Evolutionary conservation across 208 protist species (phyloP).

Genomic region (Leishmania amazonensis): DNA sequence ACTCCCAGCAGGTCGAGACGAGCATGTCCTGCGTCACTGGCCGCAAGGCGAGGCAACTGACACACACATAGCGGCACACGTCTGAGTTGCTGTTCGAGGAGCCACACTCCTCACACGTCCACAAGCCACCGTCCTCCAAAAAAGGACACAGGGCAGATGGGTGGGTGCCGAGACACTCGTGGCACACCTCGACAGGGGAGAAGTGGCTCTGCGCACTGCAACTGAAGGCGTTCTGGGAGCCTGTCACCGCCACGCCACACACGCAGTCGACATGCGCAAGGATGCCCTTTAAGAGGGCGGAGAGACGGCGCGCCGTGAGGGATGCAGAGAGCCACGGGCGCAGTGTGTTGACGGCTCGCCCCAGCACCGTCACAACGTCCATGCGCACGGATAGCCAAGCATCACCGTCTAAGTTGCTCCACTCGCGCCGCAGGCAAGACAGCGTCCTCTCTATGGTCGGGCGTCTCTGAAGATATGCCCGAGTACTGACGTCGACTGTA

Average conservation of each 20-base stretch:
- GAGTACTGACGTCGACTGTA: background rate
- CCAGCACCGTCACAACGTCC: slow-evolving; percentile 11
- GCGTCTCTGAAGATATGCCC: slow-evolving; percentile 11
- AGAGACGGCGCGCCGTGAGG: slow-evolving; percentile 40
- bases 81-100: slow-evolving; percentile 58
- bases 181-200: slow-evolving; percentile 39
- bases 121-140: slow-evolving; percentile 25
- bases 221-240: slow-evolving; percentile 22
- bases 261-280: slow-evolving; percentile 43
- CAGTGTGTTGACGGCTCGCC: slow-evolving; percentile 21
- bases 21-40: slow-evolving; percentile 53
- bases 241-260: slow-evolving; percentile 34
- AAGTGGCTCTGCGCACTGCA: slow-evolving; percentile 25
- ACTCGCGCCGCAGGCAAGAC: slow-evolving; percentile 17
- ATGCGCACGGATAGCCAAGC: slow-evolving; percentile 28
- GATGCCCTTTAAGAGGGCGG: slow-evolving; percentile 53
- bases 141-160: slow-evolving; percentile 55
- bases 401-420: background rate
- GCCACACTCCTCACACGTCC: slow-evolving; percentile 68
- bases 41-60: slow-evolving; percentile 65
- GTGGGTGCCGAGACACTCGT: slow-evolving; percentile 74
- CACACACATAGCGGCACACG: slow-evolving; percentile 82
- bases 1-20: slow-evolving; percentile 72
- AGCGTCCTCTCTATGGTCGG: slow-evolving; percentile 24
- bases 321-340: slow-evolving; percentile 15